These are phyloP conservation scores for Sarocladium strictum DNA, from an alignment of 2,329 filamentous ascomycete genomes.

Conservation along the genomic window DNA sequence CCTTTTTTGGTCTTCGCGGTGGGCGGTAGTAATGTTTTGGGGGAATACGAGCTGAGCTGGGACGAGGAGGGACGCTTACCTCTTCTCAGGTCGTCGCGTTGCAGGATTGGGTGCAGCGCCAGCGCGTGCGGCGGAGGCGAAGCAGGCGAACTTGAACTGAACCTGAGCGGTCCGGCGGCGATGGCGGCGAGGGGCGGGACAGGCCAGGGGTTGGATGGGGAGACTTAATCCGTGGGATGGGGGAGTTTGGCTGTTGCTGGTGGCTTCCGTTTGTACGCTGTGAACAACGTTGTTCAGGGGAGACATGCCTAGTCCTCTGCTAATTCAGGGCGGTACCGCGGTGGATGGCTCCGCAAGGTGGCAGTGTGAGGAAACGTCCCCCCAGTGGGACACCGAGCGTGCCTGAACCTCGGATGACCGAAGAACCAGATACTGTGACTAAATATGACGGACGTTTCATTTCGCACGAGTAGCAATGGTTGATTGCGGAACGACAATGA, in stretches of 20 bases:
- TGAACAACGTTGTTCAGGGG: not conserved
- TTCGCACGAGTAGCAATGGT: not conserved
- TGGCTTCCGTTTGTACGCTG: not conserved
- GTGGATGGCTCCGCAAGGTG: no score
- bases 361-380: no score
- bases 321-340: not conserved
- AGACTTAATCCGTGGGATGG: not conserved
- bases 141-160: no score
- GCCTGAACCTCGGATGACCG: not conserved
- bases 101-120: slow-evolving; percentile 2
- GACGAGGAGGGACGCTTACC: slow-evolving; percentile 3
- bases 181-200: not conserved
- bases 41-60: slow-evolving; percentile 7
- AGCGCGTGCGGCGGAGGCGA: slow-evolving; percentile 1
- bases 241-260: not conserved
- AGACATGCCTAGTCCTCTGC: not conserved
- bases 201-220: not conserved
- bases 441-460: not conserved
- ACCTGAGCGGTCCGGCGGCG: not conserved
- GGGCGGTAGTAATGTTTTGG: slow-evolving; percentile 1
- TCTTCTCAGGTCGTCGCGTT: no score
- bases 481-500: not conserved
- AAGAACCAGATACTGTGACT: not conserved
- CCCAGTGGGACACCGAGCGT: not conserved
- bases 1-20: not conserved